Conservation (phyloP, 345 rosid genomes). For the Populus alba region DNA sequence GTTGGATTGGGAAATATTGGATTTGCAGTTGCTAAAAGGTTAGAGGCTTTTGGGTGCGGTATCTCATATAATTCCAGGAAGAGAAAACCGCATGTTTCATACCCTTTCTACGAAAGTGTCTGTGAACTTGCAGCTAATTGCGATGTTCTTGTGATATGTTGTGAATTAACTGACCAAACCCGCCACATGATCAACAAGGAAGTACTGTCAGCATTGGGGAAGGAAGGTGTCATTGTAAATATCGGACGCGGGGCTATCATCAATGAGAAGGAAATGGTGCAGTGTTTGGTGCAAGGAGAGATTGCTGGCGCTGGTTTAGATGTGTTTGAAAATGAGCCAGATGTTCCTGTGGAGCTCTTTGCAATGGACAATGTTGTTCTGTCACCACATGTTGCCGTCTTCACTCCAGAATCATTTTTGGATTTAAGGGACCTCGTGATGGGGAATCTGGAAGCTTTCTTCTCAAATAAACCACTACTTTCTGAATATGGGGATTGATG, state of each 20-base stretch:
- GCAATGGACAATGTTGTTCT: constrained; percentile 23
- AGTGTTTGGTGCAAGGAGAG: constrained; percentile 12
- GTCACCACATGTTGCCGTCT: constrained; percentile 16
- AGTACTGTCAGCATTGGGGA: constrained; percentile 15
- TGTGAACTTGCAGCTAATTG: constrained; percentile 13
- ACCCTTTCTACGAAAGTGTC: constrained; percentile 13
- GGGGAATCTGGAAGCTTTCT: constrained; percentile 22
- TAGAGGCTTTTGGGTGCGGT: constrained; percentile 14
- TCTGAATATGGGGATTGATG: not conserved
- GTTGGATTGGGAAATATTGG: constrained; percentile 22
- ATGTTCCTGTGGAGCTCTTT: constrained; percentile 12
- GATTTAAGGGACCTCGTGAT: not conserved
- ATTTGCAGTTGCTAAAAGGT: constrained; percentile 16
- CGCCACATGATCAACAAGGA: constrained; percentile 8
- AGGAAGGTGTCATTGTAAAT: constrained; percentile 18
- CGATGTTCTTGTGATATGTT: constrained; percentile 17
- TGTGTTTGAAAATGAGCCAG: constrained; percentile 27
- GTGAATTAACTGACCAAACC: constrained; percentile 13
- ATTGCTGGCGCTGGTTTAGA: constrained; percentile 27
- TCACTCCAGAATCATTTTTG: constrained; percentile 11
- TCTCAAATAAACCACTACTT: constrained; percentile 6
- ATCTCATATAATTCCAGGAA: constrained; percentile 21
- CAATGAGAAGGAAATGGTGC: constrained; percentile 22
- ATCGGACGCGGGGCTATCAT: constrained; percentile 17
- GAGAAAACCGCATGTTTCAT: constrained; percentile 10